These are phyloP conservation scores for Eucalyptus paniculata DNA, from an alignment of 345 rosid species.

Conservation along the genomic window DNA sequence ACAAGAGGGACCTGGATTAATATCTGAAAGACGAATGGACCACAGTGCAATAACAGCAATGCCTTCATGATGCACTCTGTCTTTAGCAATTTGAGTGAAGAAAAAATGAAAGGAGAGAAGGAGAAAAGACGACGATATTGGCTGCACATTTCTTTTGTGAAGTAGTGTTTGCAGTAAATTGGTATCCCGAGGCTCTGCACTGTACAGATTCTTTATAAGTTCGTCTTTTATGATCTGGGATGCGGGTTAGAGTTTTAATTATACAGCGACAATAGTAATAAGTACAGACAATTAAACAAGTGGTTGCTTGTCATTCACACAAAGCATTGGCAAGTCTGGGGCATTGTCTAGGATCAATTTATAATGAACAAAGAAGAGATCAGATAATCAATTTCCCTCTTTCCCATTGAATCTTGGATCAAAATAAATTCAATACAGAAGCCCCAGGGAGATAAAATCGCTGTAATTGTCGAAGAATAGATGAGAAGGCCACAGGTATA, in stretches of 20 bases:
- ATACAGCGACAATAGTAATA: not conserved
- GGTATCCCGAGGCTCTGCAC: not conserved
- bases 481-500: not conserved
- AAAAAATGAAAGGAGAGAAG: not conserved
- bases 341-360: not conserved
- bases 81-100: not conserved
- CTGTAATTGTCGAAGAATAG: not conserved
- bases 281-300: not conserved
- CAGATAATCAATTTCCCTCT: not conserved
- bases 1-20: not conserved
- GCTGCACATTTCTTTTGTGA: not conserved
- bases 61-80: not conserved
- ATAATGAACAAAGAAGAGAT: not conserved
- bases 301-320: not conserved
- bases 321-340: not conserved
- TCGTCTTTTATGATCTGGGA: not conserved
- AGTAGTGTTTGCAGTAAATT: not conserved
- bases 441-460: not conserved
- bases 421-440: not conserved
- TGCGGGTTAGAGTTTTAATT: not conserved
- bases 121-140: not conserved
- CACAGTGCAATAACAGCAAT: not conserved
- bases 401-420: not conserved
- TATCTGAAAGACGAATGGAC: not conserved
- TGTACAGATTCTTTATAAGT: not conserved